Evolutionary conservation across 805 yeast species (phyloP), one percentile per base, ranked within the genome.

Genomic region (Maudiozyma bulderi): DNA sequence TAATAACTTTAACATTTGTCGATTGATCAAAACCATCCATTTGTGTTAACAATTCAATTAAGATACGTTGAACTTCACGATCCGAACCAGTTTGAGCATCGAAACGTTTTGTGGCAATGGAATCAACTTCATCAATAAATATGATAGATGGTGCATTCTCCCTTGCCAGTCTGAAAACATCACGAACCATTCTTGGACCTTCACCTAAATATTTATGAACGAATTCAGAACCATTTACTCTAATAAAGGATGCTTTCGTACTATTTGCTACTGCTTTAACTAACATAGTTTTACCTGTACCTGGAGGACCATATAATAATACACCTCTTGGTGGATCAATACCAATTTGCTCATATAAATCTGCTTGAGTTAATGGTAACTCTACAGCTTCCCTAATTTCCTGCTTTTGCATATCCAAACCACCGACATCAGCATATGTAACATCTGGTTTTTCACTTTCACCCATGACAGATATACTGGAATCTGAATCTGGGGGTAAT

Each of bases 51-150:
- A 93, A 76, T 73, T 93, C 99, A 64, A 93, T 83, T 68, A 93
- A 75, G 57, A 91, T 93, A 74, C 99, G 87, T 73, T 93, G 99
- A 48, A 93, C 99, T 73, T 93, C 99, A 71, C 99, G 82, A 72
- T 93, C 99, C 35, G 99, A 98, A 66, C 99, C 99, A 3, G 99
- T 93, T 74, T 93, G 99, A 28, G 99, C 99, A 71, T 93, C 99
- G 62, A 93, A 93, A 72, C 99, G 86, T 70, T 93, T 93, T 40
- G 99, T 93, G 49, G 99, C 99, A 68, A 93, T 93, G 34, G 99
- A 96, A 71, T 93, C 99, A 60, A 93, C 90, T 73, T 93, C 99
- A 73, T 93, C 99, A 58, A 93, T 93, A 70, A 93, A 93, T 53
- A 93, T 93, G 62, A 93, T 93, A 8, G 96, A 81, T 6, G 99